These are phyloP conservation scores for Parachlorella kessleri DNA, from an alignment of 139 green algal genomes.

Conservation along the genomic window DNA sequence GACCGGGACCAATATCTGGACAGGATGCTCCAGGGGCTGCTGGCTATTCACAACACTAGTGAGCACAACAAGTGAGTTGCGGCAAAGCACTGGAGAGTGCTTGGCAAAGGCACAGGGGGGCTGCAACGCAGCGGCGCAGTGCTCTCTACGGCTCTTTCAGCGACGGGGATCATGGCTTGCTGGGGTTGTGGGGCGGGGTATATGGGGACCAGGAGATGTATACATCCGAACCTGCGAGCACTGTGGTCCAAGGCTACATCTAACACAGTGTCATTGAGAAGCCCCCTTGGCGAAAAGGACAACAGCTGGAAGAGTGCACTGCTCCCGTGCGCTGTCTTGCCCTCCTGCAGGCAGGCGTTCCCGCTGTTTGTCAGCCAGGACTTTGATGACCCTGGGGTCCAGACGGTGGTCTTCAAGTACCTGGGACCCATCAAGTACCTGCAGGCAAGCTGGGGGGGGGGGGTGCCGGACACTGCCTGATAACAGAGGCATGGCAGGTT, in stretches of 20 bases:
- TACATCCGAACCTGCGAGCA: background rate
- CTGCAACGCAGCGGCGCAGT: too few relatives aligned
- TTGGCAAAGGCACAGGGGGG: too few relatives aligned
- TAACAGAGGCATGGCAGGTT: too few relatives aligned
- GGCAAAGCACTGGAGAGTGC: background rate
- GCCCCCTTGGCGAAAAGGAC: too few relatives aligned
- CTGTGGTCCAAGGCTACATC: background rate
- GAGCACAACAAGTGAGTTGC: constrained; percentile 28
- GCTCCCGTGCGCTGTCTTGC: too few relatives aligned
- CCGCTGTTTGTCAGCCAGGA: constrained; percentile 62
- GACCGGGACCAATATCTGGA: constrained; percentile 47
- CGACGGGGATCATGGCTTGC: too few relatives aligned
- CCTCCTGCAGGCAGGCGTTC: constrained; percentile 51
- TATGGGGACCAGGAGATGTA: too few relatives aligned
- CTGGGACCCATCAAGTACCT: background rate
- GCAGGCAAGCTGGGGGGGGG: background rate
- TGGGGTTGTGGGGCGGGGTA: too few relatives aligned
- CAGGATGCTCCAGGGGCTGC: constrained; percentile 30
- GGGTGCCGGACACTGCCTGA: too few relatives aligned
- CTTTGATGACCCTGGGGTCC: constrained; percentile 15
- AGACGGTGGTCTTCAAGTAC: background rate
- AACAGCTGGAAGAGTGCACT: too few relatives aligned
- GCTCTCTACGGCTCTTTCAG: background rate
- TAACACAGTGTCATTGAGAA: background rate
- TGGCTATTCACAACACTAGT: constrained; percentile 22